phyloP scores from a whole-genome alignment of 2,329 filamentous ascomycete species.

The Hymenoscyphus scutula region DNA sequence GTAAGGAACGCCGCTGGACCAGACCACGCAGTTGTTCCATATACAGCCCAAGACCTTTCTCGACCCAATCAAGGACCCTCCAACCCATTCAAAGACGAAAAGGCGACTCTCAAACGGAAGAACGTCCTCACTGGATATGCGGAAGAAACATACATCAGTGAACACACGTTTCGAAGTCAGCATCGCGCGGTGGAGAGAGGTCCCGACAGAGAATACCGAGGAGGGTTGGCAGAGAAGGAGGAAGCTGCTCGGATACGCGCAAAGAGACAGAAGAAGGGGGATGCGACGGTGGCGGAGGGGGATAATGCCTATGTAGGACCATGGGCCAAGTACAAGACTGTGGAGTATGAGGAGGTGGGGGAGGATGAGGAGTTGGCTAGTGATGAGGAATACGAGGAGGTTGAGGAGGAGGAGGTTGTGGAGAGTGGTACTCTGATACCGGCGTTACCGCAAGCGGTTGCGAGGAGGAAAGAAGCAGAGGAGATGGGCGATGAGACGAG shows the following conservation, averaged over 20 bases:
- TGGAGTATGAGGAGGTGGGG: slow-evolving; percentile 71
- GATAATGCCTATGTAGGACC: slow-evolving; percentile 88
- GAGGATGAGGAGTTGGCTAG: slow-evolving; percentile 72
- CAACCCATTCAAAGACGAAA: slow-evolving; percentile 71
- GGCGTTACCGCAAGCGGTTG: slow-evolving; percentile 54
- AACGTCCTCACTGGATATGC: slow-evolving; percentile 83
- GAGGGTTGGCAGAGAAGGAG: slow-evolving; percentile 62
- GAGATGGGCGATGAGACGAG: slow-evolving; percentile 72
- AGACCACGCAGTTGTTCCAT: slow-evolving; percentile 60
- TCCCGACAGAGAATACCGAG: slow-evolving; percentile 54
- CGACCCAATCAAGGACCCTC: slow-evolving; percentile 64
- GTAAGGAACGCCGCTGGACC: slow-evolving; percentile 53
- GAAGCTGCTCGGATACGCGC: slow-evolving; percentile 64
- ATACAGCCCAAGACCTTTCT: slow-evolving; percentile 70
- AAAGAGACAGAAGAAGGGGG: slow-evolving; percentile 82
- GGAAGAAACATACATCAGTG: slow-evolving; percentile 84
- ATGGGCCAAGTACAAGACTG: slow-evolving; percentile 80
- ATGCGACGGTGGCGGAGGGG: slow-evolving; percentile 80
- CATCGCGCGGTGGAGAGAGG: slow-evolving; percentile 79
- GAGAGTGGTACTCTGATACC: slow-evolving; percentile 61
- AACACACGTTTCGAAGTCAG: slow-evolving; percentile 83
- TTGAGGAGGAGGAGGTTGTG: slow-evolving; percentile 63
- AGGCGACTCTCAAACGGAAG: slow-evolving; percentile 66
- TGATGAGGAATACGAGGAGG: slow-evolving; percentile 75
- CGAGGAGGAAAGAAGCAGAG: slow-evolving; percentile 55